Evolutionary conservation across 805 yeast genomes (phyloP).

Genomic region (Barnettozyma populi): DNA sequence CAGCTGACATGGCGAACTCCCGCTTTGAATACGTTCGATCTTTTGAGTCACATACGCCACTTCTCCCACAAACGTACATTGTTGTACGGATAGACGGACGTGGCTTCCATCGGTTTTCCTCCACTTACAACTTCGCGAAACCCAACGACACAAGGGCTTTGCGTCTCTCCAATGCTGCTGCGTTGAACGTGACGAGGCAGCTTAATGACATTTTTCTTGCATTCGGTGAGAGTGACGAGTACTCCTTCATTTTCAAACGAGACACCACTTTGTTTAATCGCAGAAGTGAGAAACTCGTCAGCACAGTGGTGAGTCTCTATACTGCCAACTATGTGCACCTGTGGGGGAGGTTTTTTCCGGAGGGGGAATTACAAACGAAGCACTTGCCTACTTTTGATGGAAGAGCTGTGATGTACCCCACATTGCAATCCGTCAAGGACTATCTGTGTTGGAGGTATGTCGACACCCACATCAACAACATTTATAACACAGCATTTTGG

Average conservation of each 20-base stretch:
- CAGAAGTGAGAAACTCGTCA: slow-evolving; percentile 70
- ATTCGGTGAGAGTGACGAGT: slow-evolving; percentile 95
- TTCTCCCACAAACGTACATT: slow-evolving; percentile 77
- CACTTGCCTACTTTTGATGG: slow-evolving; percentile 87
- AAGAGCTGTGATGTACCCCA: slow-evolving; percentile 83
- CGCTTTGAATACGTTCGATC: slow-evolving; percentile 79
- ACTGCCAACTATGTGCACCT: slow-evolving; percentile 66
- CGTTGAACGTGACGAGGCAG: slow-evolving; percentile 53
- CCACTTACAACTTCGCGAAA: slow-evolving; percentile 66
- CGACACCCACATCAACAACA: slow-evolving; percentile 91
- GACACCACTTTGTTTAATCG: slow-evolving; percentile 72
- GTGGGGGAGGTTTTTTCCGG: slow-evolving; percentile 57
- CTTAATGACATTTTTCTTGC: slow-evolving; percentile 75
- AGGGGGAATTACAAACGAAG: slow-evolving; percentile 38
- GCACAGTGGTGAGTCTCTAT: slow-evolving; percentile 78
- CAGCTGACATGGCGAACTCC: slow-evolving; percentile 91
- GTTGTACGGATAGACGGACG: slow-evolving; percentile 89
- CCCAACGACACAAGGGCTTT: slow-evolving; percentile 85
- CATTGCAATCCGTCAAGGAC: slow-evolving; percentile 53
- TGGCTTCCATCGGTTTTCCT: slow-evolving; percentile 85
- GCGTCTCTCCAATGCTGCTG: slow-evolving; percentile 76
- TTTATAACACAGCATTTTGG: slow-evolving; percentile 95
- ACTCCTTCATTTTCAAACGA: slow-evolving; percentile 67
- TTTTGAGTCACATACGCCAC: slow-evolving; percentile 68
- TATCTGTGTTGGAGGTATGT: slow-evolving; percentile 94